Evolutionary conservation across 73 alveolate species (phyloP).

Genomic region (Tetrahymena borealis): DNA sequence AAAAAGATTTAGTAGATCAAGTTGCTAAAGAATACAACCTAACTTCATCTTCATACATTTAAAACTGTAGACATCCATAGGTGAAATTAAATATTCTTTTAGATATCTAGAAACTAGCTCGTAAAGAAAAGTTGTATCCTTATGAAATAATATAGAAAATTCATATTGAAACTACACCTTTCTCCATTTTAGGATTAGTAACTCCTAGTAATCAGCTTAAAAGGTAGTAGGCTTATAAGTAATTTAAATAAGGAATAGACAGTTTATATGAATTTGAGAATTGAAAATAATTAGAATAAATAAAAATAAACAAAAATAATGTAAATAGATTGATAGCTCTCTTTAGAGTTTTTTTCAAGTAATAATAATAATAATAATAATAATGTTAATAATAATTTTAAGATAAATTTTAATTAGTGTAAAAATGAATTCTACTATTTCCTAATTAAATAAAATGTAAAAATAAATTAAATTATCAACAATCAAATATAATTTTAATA

Average conservation of each 20-base stretch:
- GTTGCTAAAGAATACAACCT: neutral
- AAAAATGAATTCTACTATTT: too few species aligned
- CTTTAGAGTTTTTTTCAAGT: too few species aligned
- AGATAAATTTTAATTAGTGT: too few species aligned
- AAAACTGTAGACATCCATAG: slow-evolving; percentile 6
- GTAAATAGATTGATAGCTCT: too few species aligned
- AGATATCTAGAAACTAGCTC: slow-evolving; percentile 5
- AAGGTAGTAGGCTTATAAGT: neutral
- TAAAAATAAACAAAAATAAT: too few species aligned
- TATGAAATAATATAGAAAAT: slow-evolving; percentile 76
- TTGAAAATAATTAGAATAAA: too few species aligned
- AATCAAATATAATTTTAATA: too few species aligned
- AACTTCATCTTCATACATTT: slow-evolving; percentile 8
- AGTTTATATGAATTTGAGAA: neutral
- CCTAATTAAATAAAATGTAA: too few species aligned
- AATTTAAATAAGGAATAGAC: neutral
- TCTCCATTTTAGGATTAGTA: slow-evolving; percentile 57
- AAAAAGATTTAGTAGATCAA: neutral
- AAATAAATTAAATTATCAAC: too few species aligned
- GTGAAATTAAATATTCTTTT: slow-evolving; percentile 21
- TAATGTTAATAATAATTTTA: too few species aligned
- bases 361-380: too few species aligned
- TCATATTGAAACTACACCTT: slow-evolving; percentile 55
- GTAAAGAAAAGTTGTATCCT: slow-evolving; percentile 53
- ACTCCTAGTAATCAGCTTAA: neutral